These are phyloP conservation scores for Paraurostyla sp. DNA, from an alignment of 73 alveolate genomes.

Conservation along the genomic window DNA sequence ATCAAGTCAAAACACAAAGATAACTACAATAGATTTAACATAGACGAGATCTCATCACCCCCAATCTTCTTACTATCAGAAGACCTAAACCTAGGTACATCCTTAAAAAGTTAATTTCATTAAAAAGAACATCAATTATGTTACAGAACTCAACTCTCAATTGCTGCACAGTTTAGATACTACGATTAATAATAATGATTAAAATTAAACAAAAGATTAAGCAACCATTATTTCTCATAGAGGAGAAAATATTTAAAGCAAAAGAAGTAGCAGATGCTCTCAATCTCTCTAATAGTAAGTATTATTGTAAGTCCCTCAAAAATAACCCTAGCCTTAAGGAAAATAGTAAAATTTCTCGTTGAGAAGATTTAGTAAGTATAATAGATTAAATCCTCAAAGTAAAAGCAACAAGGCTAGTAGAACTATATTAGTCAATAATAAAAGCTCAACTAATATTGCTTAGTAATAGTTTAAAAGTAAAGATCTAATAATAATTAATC, in stretches of 20 bases:
- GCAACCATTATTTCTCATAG: neutral
- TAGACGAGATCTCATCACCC: neutral
- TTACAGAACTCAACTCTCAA: neutral
- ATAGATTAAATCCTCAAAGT: neutral
- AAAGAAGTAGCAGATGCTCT: conserved; percentile 20
- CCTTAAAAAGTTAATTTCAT: neutral
- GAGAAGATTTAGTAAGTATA: neutral
- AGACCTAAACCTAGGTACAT: neutral
- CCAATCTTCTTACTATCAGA: neutral
- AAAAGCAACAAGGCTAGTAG: neutral
- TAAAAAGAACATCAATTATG: conserved; percentile 1
- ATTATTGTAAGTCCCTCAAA: neutral
- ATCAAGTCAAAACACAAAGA: neutral
- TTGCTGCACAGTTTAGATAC: neutral
- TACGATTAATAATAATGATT: neutral
- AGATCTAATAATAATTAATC: neutral
- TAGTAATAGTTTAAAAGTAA: neutral
- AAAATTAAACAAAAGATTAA: neutral
- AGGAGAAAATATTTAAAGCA: neutral
- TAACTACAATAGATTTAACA: neutral
- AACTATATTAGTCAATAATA: neutral
- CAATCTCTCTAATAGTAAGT: neutral
- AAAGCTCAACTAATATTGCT: neutral
- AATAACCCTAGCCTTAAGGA: neutral
- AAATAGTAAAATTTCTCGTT: neutral